These are phyloP conservation scores for Salix koriyanagi DNA, from an alignment of 345 rosid genomes.

Conservation along the genomic window DNA sequence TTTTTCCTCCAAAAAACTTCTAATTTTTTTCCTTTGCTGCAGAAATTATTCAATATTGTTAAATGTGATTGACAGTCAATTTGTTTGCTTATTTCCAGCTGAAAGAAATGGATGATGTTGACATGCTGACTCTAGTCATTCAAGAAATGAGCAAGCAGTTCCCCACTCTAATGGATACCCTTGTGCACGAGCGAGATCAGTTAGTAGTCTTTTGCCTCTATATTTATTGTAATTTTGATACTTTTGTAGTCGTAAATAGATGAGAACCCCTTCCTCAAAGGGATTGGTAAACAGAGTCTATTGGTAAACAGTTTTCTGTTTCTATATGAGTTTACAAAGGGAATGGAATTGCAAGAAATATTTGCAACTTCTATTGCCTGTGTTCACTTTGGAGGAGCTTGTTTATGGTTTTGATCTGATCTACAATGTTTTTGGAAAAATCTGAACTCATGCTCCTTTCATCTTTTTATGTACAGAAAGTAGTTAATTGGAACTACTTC, in stretches of 20 bases:
- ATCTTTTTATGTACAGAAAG: neutral
- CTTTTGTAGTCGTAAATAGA: neutral
- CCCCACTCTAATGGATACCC: slow-evolving; percentile 91
- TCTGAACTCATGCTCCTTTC: neutral
- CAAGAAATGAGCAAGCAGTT: slow-evolving; percentile 98
- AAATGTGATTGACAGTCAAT: slow-evolving; percentile 11
- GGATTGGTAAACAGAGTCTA: neutral
- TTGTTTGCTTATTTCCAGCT: slow-evolving; percentile 44
- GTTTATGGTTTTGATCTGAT: neutral
- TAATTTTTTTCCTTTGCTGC: neutral
- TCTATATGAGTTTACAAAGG: neutral
- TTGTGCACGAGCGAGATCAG: slow-evolving; percentile 97
- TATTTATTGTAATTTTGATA: neutral
- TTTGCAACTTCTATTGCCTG: neutral
- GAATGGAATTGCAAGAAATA: neutral
- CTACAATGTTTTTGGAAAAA: neutral
- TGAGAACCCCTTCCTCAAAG: neutral
- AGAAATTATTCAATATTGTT: slow-evolving; percentile 2
- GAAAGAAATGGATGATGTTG: slow-evolving; percentile 87
- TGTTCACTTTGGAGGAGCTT: neutral
- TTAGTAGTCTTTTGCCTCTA: slow-evolving; percentile 39
- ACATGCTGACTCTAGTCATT: slow-evolving; percentile 92
- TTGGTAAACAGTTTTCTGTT: neutral
- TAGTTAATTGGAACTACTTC: neutral
- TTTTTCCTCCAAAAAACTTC: neutral